Conservation (phyloP, 2,329 filamentous ascomycete species). For the Ascochyta clinopodiicola region DNA sequence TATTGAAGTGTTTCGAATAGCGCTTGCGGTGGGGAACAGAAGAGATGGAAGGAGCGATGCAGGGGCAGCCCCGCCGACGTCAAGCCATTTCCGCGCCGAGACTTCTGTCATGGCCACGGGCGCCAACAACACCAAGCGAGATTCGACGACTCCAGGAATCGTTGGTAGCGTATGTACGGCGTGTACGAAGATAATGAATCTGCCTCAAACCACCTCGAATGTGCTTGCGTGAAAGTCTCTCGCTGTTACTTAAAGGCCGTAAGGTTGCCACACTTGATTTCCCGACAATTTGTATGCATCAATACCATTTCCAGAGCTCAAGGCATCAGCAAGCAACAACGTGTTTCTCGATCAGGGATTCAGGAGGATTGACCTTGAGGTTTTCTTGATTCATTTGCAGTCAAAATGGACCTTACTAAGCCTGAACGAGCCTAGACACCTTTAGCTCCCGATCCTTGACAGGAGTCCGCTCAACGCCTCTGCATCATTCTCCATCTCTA, state of each 20-base stretch:
- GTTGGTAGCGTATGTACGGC: background rate
- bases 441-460: constrained; percentile 7
- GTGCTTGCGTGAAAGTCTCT: background rate
- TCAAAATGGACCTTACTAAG: constrained; percentile 2
- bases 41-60: constrained; percentile 15
- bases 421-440: background rate
- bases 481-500: constrained; percentile 3
- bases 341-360: background rate
- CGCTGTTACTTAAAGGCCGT: background rate
- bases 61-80: constrained; percentile 6
- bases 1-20: constrained; percentile 15
- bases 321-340: background rate
- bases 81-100: background rate
- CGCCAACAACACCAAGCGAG: constrained; percentile 1
- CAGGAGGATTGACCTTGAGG: background rate
- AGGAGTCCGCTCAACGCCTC: constrained; percentile 5
- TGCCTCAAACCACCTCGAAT: constrained; percentile 13
- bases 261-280: background rate
- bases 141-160: background rate
- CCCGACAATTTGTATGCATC: too few relatives aligned
- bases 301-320: background rate
- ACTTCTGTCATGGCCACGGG: background rate
- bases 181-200: background rate
- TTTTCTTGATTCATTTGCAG: constrained; percentile 1
- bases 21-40: constrained; percentile 2